phyloP scores from a whole-genome alignment of 139 green algal species.

The Asterochloris sp. region DNA sequence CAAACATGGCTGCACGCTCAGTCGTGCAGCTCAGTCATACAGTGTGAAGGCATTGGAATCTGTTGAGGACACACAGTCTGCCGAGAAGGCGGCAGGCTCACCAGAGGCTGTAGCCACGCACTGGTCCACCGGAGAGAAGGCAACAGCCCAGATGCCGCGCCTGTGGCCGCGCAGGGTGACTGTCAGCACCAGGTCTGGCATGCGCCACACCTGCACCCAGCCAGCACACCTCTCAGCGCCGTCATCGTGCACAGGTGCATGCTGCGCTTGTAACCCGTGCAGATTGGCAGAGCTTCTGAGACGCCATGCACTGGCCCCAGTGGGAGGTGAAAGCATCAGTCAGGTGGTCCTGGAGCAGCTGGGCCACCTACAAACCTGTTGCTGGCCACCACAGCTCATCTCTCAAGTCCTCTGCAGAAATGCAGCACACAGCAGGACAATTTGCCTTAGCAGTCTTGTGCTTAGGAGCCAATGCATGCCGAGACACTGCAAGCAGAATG shows the following conservation, averaged over 20 bases:
- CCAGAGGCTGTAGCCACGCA: slow-evolving; percentile 22
- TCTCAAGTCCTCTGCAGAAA: no score
- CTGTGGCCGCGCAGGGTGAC: slow-evolving; percentile 78
- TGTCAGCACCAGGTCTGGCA: slow-evolving; percentile 72
- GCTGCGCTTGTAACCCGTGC: no score
- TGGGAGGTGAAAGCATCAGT: no score
- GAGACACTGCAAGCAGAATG: neutral
- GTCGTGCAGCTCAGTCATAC: no score
- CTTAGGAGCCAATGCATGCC: neutral
- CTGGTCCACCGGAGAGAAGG: slow-evolving; percentile 89
- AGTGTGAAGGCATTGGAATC: no score
- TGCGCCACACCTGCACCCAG: slow-evolving; percentile 54
- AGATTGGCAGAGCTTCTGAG: neutral
- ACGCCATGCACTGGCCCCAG: neutral
- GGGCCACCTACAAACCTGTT: no score
- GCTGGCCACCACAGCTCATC: no score
- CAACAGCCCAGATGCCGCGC: slow-evolving; percentile 88
- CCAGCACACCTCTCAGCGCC: no score
- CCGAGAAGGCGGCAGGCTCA: neutral
- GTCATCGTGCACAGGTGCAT: neutral
- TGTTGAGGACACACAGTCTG: neutral
- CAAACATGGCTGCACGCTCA: no score
- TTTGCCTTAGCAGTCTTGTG: no score
- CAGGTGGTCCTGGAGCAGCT: no score
- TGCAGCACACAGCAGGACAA: no score